Evolutionary conservation across 345 rosid genomes (phyloP).

Genomic region (Dimocarpus longan): DNA sequence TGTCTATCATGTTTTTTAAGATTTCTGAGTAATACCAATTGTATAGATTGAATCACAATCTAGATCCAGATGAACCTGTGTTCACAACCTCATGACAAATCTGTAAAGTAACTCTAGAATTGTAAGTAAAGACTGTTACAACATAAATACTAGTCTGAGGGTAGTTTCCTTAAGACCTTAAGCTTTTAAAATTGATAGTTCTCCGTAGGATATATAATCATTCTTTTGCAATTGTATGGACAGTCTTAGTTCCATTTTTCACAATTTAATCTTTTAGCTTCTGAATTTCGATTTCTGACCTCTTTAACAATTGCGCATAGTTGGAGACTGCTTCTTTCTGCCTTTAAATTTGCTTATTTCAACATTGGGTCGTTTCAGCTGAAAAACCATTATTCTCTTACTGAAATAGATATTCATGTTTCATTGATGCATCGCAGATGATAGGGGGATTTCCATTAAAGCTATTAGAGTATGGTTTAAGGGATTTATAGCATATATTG

Average conservation of each 20-base stretch:
- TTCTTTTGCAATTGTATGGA: background rate
- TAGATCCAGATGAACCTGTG: too few species aligned
- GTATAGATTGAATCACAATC: too few species aligned
- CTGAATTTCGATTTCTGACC: background rate
- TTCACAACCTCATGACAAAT: too few species aligned
- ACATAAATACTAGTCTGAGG: too few species aligned
- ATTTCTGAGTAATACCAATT: too few species aligned
- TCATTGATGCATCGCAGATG: background rate
- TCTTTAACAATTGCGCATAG: background rate
- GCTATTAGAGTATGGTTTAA: constrained; percentile 2
- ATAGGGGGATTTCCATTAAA: background rate
- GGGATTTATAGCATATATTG: background rate
- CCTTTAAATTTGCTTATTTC: background rate
- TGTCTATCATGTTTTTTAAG: too few species aligned
- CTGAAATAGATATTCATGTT: background rate
- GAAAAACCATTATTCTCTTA: background rate
- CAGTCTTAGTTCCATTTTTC: background rate
- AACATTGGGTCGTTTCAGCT: background rate
- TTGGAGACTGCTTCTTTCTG: background rate
- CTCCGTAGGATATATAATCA: background rate
- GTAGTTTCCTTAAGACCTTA: too few species aligned
- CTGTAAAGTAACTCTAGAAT: too few species aligned
- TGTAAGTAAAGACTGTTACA: too few species aligned
- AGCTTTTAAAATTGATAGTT: background rate
- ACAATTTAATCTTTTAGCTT: background rate